Base-by-base conservation (phyloP, 2,329 filamentous ascomycete species). In the Fusarium multiceps region DNA sequence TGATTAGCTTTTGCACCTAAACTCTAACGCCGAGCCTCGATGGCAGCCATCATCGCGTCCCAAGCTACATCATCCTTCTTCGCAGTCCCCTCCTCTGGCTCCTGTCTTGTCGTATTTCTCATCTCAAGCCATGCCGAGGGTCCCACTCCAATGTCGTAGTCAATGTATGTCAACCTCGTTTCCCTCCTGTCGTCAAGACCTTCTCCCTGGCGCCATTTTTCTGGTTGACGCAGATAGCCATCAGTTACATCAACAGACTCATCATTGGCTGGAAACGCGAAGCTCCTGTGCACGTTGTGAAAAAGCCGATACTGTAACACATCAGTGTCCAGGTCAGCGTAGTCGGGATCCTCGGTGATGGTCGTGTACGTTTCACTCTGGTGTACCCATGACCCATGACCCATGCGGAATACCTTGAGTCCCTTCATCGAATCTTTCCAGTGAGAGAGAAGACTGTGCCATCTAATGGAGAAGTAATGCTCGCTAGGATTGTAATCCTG, bases 401-500 rank as follows among this genome's bases (percentile, higher is more conserved):
- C 63, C 37, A 59, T 62, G 1, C 46, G n/a, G 2, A 72, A 64
- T 4, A 54, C 60, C 18, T 46, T 72, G 3, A 73, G 13, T 0
- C 28, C 66, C 3, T 46, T 59, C 66, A 73, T 63, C 0, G 55
- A 57, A 7, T 21, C 18, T 13, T 21, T 53, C 71, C 66, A 73
- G 0, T 30, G 48, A 1, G 59, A 34, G 1, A 72, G 55, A 5
- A 72, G 14, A 0, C 53, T 25, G 3, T 73, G 27, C 71, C 71
- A 73, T 32, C 71, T 30, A 1, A 73, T 16, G 0, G 49, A 21
- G 11, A 46, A 59, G 3, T 23, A 7, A 9, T 40, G 13, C 0
- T 10, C 18, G 2, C 48, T 14, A 7, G 21, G 12, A 1, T 21
- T 3, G 8, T 20, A 27, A 0, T 4, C 16, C 8, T 30, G 11